Evolutionary conservation across 768 basidiomycete genomes (phyloP).

Genomic region (Leccinum arenicola): DNA sequence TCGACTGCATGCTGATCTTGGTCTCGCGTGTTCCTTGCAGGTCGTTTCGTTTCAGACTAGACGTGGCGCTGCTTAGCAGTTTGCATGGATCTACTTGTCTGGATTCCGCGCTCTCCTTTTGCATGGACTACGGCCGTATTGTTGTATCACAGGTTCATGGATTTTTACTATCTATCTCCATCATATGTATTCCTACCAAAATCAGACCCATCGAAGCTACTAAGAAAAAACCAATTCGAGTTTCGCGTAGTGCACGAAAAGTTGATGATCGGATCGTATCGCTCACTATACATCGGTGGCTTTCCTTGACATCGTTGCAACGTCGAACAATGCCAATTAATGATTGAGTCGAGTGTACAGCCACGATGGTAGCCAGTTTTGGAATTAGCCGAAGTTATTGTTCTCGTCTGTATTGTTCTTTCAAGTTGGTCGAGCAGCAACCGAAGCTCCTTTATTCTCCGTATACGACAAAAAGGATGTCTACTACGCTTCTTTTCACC

Average conservation of each 20-base stretch:
- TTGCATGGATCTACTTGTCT: background rate
- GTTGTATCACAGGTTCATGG: constrained; percentile 13
- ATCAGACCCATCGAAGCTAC: background rate
- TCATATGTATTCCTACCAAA: constrained; percentile 12
- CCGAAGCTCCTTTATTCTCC: constrained; percentile 24
- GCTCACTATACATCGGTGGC: background rate
- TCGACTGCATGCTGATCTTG: constrained; percentile 5
- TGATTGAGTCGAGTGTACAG: constrained; percentile 4
- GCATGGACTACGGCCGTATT: constrained; percentile 16
- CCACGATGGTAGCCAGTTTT: constrained; percentile 6
- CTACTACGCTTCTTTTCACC: background rate
- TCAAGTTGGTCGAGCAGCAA: constrained; percentile 17
- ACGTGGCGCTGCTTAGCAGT: background rate
- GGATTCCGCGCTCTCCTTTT: background rate
- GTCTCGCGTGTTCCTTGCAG: constrained; percentile 10
- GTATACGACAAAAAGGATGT: constrained; percentile 30
- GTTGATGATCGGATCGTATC: background rate
- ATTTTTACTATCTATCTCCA: background rate
- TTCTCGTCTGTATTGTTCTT: constrained; percentile 24
- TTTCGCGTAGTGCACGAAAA: background rate
- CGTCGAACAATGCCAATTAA: background rate
- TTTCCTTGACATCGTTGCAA: background rate
- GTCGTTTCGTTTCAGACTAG: background rate
- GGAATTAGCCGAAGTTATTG: constrained; percentile 25
- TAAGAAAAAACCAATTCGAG: background rate